These are phyloP conservation scores for Sphaerostilbella broomeana DNA, from an alignment of 2,329 filamentous ascomycete species.

Conservation along the genomic window DNA sequence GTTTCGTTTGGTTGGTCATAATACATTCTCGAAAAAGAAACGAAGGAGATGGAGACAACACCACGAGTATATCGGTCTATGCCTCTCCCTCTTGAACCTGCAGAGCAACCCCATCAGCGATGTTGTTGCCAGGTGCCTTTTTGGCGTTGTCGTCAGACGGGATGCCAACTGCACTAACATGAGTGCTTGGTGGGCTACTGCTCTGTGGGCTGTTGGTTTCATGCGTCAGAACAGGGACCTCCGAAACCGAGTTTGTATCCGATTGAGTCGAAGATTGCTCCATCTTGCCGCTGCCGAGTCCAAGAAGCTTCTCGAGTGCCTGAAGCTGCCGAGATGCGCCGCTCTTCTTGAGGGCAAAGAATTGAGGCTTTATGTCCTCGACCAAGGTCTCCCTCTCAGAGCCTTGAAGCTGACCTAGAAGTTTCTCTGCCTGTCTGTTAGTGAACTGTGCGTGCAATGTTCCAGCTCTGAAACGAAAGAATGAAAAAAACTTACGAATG, in stretches of 20 bases:
- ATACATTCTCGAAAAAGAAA: conserved; percentile 7
- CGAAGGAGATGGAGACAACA: not conserved
- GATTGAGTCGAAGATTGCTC: conserved; percentile 34
- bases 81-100: conserved; percentile 27
- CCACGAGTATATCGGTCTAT: conserved; percentile 14
- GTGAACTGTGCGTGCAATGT: conserved; percentile 7
- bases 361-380: conserved; percentile 56
- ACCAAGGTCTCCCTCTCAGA: conserved; percentile 53
- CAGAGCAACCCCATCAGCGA: conserved; percentile 15
- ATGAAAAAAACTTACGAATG: conserved; percentile 70
- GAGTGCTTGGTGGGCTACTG: conserved; percentile 58
- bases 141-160: conserved; percentile 24
- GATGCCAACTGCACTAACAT: conserved; percentile 46
- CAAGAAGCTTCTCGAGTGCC: conserved; percentile 30
- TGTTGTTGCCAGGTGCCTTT: conserved; percentile 16
- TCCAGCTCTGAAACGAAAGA: too few relatives aligned
- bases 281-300: conserved; percentile 20
- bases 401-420: conserved; percentile 58
- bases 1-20: conserved; percentile 9
- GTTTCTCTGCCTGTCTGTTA: conserved; percentile 63
- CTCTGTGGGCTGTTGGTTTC: conserved; percentile 65
- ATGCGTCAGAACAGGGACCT: conserved; percentile 61
- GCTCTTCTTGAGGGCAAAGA: conserved; percentile 56
- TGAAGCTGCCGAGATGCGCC: conserved; percentile 56
- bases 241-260: conserved; percentile 46